Conservation (phyloP, 2,329 filamentous ascomycete genomes). For the Arthrobotrys entomopaga region DNA sequence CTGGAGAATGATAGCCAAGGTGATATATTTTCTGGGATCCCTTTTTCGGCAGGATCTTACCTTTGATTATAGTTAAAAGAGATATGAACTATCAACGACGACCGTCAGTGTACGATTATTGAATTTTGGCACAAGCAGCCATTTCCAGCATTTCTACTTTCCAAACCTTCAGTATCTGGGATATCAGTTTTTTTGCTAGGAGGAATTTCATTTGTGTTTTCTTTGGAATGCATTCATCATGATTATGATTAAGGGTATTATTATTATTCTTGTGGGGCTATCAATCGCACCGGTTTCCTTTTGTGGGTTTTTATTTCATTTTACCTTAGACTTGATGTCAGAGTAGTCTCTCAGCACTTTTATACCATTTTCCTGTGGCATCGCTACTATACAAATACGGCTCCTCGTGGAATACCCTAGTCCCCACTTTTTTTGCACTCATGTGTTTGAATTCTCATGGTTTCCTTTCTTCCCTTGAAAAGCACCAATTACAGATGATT, state of each 20-base stretch:
- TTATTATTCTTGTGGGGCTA: conserved; percentile 22
- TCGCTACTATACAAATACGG: conserved; percentile 31
- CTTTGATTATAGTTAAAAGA: conserved; percentile 56
- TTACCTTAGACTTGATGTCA: conserved; percentile 48
- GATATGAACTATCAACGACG: conserved; percentile 54
- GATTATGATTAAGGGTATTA: conserved; percentile 24
- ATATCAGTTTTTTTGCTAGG: conserved; percentile 29
- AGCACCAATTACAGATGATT: neutral
- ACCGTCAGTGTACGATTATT: conserved; percentile 56
- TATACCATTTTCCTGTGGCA: conserved; percentile 41
- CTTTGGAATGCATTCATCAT: conserved; percentile 27
- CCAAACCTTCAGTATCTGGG: conserved; percentile 34
- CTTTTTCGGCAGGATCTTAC: conserved; percentile 55
- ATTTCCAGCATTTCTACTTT: conserved; percentile 40
- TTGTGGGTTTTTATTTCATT: conserved; percentile 5
- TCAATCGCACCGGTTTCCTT: conserved; percentile 7
- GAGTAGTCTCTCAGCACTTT: conserved; percentile 42
- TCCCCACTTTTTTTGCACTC: conserved; percentile 1
- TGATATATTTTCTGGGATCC: conserved; percentile 56
- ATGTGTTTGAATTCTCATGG: conserved; percentile 5
- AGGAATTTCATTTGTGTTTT: conserved; percentile 15
- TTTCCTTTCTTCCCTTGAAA: neutral
- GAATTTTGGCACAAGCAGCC: conserved; percentile 37
- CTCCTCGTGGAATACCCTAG: conserved; percentile 28
- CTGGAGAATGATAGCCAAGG: conserved; percentile 55